A percentile compares a stretch with the other conserved stretches of the same genome.
phyloP scores from a whole-genome alignment of 2,329 filamentous ascomycete genomes.

The Lachnellula arida region DNA sequence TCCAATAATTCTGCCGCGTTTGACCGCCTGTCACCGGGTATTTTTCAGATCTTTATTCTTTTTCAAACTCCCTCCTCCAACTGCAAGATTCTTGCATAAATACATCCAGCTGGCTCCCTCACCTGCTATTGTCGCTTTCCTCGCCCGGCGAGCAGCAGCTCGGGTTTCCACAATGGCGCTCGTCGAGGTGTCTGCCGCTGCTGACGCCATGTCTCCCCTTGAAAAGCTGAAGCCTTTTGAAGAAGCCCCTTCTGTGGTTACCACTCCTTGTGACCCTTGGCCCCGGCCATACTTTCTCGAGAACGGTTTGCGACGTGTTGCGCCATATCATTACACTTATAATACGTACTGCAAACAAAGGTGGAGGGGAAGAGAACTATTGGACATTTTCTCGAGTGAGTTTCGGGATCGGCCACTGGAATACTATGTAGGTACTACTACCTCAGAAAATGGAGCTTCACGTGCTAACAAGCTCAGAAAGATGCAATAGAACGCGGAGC shows the following conservation, averaged over 20 bases:
- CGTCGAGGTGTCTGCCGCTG: slow-evolving; percentile 23
- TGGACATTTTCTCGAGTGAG: slow-evolving; percentile 87
- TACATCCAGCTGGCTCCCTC: slow-evolving; percentile 42
- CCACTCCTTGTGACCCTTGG: slow-evolving; percentile 51
- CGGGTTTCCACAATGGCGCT: slow-evolving; percentile 42
- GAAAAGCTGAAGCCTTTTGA: slow-evolving; percentile 35
- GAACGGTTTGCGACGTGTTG: slow-evolving; percentile 74
- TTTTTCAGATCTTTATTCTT: not conserved
- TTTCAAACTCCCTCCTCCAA: not conserved
- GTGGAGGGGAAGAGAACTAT: slow-evolving; percentile 76
- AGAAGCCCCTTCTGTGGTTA: slow-evolving; percentile 43
- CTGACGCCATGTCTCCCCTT: slow-evolving; percentile 28
- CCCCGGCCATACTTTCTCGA: slow-evolving; percentile 76
- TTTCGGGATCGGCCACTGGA: slow-evolving; percentile 82
- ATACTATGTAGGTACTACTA: slow-evolving; percentile 68
- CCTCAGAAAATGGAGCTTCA: not conserved
- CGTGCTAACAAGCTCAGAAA: slow-evolving; percentile 42
- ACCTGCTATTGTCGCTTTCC: slow-evolving; percentile 45
- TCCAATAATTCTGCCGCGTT: not conserved
- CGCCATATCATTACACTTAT: slow-evolving; percentile 89
- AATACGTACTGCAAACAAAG: slow-evolving; percentile 92
- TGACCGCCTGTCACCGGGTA: not conserved
- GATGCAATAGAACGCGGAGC: slow-evolving; percentile 74
- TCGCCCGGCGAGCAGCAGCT: slow-evolving; percentile 43
- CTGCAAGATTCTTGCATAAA: not conserved